Percentiles rank a stretch among this genome's conserved stretches.
phyloP scores from a whole-genome alignment of 2,329 filamentous ascomycete genomes.

The Trichoderma sp. region DNA sequence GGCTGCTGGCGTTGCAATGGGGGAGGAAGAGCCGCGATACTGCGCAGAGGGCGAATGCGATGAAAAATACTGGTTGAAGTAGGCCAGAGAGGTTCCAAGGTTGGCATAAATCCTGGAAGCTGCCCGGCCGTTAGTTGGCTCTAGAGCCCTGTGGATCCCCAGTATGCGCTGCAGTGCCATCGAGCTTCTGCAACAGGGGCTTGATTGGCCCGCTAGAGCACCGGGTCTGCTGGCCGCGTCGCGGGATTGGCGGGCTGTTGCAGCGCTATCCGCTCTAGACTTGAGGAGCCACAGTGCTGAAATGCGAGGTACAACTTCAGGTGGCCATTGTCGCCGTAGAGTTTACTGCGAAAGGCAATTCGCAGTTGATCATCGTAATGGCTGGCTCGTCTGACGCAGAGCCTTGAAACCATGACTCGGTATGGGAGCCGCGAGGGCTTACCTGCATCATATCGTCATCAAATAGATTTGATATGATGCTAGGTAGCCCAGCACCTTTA shows the following conservation, averaged over 20 bases:
- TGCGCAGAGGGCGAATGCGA: conserved; percentile 6
- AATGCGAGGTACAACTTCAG: not conserved
- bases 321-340: not conserved
- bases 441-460: not conserved
- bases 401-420: not conserved
- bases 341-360: not conserved
- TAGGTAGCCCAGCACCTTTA: not conserved
- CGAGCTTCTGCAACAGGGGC: conserved; percentile 6
- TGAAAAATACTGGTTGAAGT: not conserved
- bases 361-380: not conserved
- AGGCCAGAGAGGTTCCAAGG: not conserved
- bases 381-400: not conserved
- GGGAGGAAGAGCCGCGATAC: not conserved
- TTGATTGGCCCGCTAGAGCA: conserved; percentile 12
- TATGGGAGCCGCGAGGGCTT: not conserved
- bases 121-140: conserved; percentile 15
- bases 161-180: conserved; percentile 13
- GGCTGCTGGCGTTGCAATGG: not conserved
- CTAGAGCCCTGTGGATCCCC: not conserved
- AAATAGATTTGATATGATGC: not conserved
- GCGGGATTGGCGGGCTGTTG: conserved; percentile 6
- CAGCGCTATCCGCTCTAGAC: conserved; percentile 1
- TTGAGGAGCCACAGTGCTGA: not conserved
- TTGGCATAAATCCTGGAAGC: conserved; percentile 14
- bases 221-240: conserved; percentile 7